Base-by-base conservation (phyloP, 495 filamentous ascomycete species). In the Cenococcum geophilum region DNA sequence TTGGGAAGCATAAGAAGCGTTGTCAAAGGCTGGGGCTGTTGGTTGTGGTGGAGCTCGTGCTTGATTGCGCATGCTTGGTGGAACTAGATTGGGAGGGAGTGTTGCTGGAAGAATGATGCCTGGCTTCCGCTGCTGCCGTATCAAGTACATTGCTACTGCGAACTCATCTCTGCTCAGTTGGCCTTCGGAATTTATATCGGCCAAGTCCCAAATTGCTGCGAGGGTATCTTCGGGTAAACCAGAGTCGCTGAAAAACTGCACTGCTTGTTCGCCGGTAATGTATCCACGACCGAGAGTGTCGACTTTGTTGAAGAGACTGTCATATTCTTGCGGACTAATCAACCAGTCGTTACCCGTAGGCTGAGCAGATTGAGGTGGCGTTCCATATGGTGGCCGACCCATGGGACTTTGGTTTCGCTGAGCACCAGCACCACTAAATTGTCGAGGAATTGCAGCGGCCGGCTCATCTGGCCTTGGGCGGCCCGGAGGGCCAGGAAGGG, bases 171-270 rank as follows among this genome's bases (percentile, higher is more conserved):
- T 80, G 36, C 79, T 91, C 43, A 98, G 77, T 59, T 85, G 86
- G 10, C 93, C 93, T 57, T 92, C 88, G 16, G 89, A 92, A 64
- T 87, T 88, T 71, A 97, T 93, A 78, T 97, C 92, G 5, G 95
- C 88, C 22, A 98, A 80, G 71, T 98, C 95, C 93, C 93, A 98
- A 62, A 98, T 95, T 65, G 89, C 85, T n/a, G 95, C 93, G 18
- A 98, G 80, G 8, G 83, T 84, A 70, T 96, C 95, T 66, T 97
- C 92, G 0, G 91, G 81, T 9, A 98, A 79, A 57, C 88, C 87
- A 1, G 92, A 95, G 71, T 95, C 89, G 71, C 88, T 89, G 71
- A 98, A 92, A 72, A 97, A 98, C 1, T 80, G 77, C 5, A 97
- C 93, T n/a, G 95, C 93, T 72, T 97, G 91, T 59, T 97, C 93